Base-by-base conservation (phyloP, 2,329 filamentous ascomycete genomes). In the Orbilia ellipsospora region DNA sequence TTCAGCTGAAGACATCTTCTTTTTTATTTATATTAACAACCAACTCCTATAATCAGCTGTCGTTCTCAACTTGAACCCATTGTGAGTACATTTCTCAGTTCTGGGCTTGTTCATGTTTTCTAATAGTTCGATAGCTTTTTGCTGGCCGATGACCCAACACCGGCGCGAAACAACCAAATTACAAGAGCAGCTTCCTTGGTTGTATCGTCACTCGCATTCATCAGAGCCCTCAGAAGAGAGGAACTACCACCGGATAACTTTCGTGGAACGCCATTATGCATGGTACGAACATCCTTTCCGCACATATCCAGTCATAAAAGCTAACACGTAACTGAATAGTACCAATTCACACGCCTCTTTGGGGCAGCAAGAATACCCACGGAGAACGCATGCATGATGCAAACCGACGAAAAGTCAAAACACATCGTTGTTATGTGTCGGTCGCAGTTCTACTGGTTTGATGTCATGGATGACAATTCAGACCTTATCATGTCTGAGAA, bases 381-480 rank as follows among this genome's bases (percentile, higher is more conserved):
- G 0, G 92, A 96, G 31, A 90, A 95, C 81, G 95, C 95, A 4
- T 99, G 95, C 81, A 91, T 97, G 79, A 98, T 99, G 80, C 93
- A 94, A 77, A 94, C 98, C 81, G 94, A 98, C 80, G 92, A 93
- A 0, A 88, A 90, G n/a, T 92, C 94, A 2, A 96, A 93, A 83
- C 95, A 99, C 82, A 86, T 99, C 44, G 91, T 97, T 8, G 93
- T 98, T 51, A 87, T 98, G 83, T 96, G 93, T 81, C 92, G 94
- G 78, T 95, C 95, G 1, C 95, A 99, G 79, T 94, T 98, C 80
- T 99, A 99, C 83, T 98, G 94, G 94, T 99, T 99, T 80, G 95
- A 99, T 82, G 94, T 97, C 1, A 85, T 99, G 16, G 95, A 99
- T 79, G 90, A 94, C 78, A 96, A 97, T 82, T 92, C 92, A 5